phyloP scores from a whole-genome alignment of 495 filamentous ascomycete genomes.

The Lichina pygmaea region DNA sequence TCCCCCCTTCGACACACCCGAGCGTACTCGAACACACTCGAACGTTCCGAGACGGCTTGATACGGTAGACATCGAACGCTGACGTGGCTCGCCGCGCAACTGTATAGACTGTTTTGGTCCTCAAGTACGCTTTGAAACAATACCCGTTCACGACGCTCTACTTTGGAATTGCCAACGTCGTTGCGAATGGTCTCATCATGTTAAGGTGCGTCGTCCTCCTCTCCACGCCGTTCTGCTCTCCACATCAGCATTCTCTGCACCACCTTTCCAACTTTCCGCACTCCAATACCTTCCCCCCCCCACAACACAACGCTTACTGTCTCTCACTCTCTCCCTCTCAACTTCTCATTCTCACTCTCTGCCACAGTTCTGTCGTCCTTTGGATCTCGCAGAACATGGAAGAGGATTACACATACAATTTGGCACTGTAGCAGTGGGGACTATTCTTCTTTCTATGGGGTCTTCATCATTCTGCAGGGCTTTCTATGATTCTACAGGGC shows the following conservation, averaged over 20 bases:
- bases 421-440: conserved; percentile 35
- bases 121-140: conserved; percentile 66
- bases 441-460: background rate
- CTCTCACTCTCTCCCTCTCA: background rate
- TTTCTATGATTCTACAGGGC: too few species aligned
- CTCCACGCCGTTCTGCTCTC: background rate
- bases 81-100: background rate
- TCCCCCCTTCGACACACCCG: background rate
- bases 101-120: conserved; percentile 45
- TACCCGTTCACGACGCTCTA: conserved; percentile 64
- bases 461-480: too few species aligned
- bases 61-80: background rate
- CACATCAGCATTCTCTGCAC: background rate
- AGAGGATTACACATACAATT: conserved; percentile 92
- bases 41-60: too few species aligned
- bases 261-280: background rate
- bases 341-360: background rate
- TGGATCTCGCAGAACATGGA: conserved; percentile 99
- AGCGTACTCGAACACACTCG: too few species aligned
- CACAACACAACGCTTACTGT: too few species aligned
- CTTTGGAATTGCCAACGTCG: conserved; percentile 82
- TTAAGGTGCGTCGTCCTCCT: conserved; percentile 32
- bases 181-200: conserved; percentile 71
- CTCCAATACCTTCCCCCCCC: background rate
- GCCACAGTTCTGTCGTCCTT: conserved; percentile 48